A percentile compares a stretch with the other conserved stretches of the same genome.
These are phyloP conservation scores for Globisporangium acanthophoron DNA, from an alignment of 352 stramenopile genomes.

Conservation along the genomic window DNA sequence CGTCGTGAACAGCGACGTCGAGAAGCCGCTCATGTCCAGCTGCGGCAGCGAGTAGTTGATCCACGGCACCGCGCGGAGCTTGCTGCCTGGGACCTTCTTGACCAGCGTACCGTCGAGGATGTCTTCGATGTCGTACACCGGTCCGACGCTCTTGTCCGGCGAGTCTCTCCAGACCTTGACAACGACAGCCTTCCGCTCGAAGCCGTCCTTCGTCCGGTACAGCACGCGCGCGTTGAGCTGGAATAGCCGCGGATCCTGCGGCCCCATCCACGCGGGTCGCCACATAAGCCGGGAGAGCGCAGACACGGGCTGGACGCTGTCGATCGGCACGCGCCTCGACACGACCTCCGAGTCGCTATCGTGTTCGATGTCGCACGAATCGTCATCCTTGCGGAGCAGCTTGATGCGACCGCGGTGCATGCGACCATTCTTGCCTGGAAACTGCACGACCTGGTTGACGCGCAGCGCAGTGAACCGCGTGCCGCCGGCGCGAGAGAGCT, in stretches of 20 bases:
- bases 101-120: conserved; percentile 37
- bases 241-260: conserved; percentile 18
- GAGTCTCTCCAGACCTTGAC: conserved; percentile 36
- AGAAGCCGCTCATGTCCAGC: conserved; percentile 17
- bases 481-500: background rate
- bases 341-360: conserved; percentile 44
- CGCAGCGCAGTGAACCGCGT: conserved; percentile 22
- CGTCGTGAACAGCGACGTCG: conserved; percentile 15
- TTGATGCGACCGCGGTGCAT: conserved; percentile 44
- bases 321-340: conserved; percentile 36
- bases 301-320: conserved; percentile 23
- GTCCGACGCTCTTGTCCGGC: conserved; percentile 2
- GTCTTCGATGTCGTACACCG: conserved; percentile 36
- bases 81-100: conserved; percentile 30
- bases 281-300: conserved; percentile 24
- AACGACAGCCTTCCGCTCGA: conserved; percentile 48
- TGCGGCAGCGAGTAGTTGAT: conserved; percentile 35
- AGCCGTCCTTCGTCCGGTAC: conserved; percentile 40
- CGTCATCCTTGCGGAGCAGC: conserved; percentile 31
- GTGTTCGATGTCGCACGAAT: conserved; percentile 55
- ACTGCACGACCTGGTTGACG: conserved; percentile 49
- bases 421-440: conserved; percentile 38
- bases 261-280: conserved; percentile 7
- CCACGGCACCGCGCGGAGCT: conserved; percentile 44
- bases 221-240: conserved; percentile 46